Evolutionary conservation across 345 rosid species (phyloP), one percentile per base, ranked within the genome.

Genomic region (Abelmoschus esculentus): DNA sequence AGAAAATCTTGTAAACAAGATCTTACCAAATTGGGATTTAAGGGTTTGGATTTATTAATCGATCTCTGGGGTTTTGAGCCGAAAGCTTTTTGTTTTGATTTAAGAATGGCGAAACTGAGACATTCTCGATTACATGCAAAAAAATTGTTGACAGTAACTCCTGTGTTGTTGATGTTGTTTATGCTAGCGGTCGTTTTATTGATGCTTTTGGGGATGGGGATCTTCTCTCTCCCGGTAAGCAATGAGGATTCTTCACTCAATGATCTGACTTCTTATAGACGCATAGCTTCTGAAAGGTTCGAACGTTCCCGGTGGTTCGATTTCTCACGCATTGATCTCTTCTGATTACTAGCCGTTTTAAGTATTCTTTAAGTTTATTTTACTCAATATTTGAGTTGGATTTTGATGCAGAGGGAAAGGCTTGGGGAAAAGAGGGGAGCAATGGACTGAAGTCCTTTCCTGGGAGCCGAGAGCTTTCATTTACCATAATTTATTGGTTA

Each of bases 401-500:
- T 42, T 38, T 63, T 66, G 69, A 36, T 77, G 76, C 82, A 89
- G 97, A 57, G 75, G 76, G 28, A 78, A 74, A 29, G 87, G 82
- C 68, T 66, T 81, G 79, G 90, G 88, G 73, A 72, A 74, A 72
- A 86, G 89, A 83, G 87, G 81, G 59, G 86, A 86, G 75, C 91
- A 88, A 77, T 89, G 96, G 98, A 90, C 92, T 22, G 90, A 93
- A 82, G 81, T 93, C 63, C 73, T 91, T 61, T 83, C 98, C 13
- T 91, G 97, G 96, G 96, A 91, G 78, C 98, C 98, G 10, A 79
- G 97, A 70, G 95, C 97, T 73, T 86, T 84, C 73, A 49, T 93
- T 53, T 93, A 89, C 76, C 98, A 91, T 38, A 87, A 83, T 76
- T 90, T 93, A 74, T 77, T 93, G 96, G 98, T 90, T 63, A 73